A percentile compares a stretch with the other conserved stretches of the same genome.
These are phyloP conservation scores for Isatis tinctoria DNA, from an alignment of 345 rosid species.

Conservation along the genomic window DNA sequence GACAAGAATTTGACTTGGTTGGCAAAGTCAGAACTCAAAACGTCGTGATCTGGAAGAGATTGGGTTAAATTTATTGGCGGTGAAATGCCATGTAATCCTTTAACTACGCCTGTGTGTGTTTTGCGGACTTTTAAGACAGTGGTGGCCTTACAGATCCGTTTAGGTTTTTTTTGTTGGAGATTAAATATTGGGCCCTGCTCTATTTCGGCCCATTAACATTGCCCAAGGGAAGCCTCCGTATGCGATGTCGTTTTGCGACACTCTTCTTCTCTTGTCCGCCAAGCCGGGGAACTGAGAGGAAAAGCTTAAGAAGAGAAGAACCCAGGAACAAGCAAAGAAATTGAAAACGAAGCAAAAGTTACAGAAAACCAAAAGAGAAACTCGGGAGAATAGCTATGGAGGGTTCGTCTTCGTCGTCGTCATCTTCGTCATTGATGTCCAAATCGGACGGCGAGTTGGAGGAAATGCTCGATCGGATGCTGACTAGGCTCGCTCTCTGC, in stretches of 20 bases:
- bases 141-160: too few relatives aligned
- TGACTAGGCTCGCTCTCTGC: conserved; percentile 81
- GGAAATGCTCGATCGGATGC: conserved; percentile 92
- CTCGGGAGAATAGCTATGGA: conserved; percentile 37
- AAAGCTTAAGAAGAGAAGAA: conserved; percentile 12
- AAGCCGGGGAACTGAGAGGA: conserved; percentile 4
- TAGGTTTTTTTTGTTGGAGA: not conserved
- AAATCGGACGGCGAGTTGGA: conserved; percentile 72
- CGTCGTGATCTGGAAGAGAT: too few relatives aligned
- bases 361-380: not conserved
- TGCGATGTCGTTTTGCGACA: not conserved
- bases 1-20: not conserved
- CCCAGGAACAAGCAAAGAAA: conserved; percentile 16
- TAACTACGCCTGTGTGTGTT: too few relatives aligned
- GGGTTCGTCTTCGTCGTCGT: conserved; percentile 42
- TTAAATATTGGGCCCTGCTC: not conserved
- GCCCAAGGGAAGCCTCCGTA: not conserved
- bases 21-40: not conserved
- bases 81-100: too few relatives aligned
- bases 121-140: too few relatives aligned
- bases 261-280: conserved; percentile 9
- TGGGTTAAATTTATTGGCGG: too few relatives aligned
- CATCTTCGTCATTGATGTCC: conserved; percentile 1
- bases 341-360: conserved; percentile 10
- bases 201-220: not conserved